phyloP scores from a whole-genome alignment of 805 yeast genomes.

The Metschnikowia baotianmanensis region DNA sequence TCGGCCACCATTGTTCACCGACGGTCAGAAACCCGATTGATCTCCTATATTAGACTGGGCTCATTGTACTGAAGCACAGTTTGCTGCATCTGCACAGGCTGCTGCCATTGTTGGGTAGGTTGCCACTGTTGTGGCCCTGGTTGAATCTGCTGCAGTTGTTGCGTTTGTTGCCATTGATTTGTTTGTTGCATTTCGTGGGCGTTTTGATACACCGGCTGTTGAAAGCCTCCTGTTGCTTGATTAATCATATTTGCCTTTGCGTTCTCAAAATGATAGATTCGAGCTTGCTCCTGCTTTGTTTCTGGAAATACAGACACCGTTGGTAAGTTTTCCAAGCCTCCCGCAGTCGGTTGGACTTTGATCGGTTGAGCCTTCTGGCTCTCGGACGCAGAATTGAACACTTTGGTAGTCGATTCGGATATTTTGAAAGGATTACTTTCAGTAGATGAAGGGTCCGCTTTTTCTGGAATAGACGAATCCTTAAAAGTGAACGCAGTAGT shows the following conservation, averaged over 20 bases:
- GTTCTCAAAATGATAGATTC: constrained; percentile 33
- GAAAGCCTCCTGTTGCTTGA: constrained; percentile 15
- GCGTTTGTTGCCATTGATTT: constrained; percentile 11
- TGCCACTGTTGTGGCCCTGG: constrained; percentile 9
- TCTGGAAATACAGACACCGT: constrained; percentile 70
- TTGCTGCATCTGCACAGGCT: constrained; percentile 8
- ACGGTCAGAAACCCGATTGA: neutral
- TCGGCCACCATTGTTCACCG: too few species aligned
- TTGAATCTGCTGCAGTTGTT: constrained; percentile 9
- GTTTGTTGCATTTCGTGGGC: constrained; percentile 9
- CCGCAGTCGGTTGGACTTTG: constrained; percentile 61
- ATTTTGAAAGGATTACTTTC: constrained; percentile 64
- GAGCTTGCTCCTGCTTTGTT: constrained; percentile 41
- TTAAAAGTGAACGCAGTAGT: constrained; percentile 19
- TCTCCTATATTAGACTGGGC: constrained; percentile 24
- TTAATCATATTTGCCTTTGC: constrained; percentile 30
- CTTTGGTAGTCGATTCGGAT: constrained; percentile 32
- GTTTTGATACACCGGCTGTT: constrained; percentile 7
- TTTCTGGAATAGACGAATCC: constrained; percentile 9
- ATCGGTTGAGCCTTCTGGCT: constrained; percentile 25
- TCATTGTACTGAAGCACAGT: constrained; percentile 18
- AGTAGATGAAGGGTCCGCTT: constrained; percentile 38
- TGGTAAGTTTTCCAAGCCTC: constrained; percentile 66
- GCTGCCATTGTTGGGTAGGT: constrained; percentile 10
- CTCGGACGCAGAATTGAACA: constrained; percentile 27